Conservation (phyloP, 2,329 filamentous ascomycete species). For the Akanthomyces lecanii region DNA sequence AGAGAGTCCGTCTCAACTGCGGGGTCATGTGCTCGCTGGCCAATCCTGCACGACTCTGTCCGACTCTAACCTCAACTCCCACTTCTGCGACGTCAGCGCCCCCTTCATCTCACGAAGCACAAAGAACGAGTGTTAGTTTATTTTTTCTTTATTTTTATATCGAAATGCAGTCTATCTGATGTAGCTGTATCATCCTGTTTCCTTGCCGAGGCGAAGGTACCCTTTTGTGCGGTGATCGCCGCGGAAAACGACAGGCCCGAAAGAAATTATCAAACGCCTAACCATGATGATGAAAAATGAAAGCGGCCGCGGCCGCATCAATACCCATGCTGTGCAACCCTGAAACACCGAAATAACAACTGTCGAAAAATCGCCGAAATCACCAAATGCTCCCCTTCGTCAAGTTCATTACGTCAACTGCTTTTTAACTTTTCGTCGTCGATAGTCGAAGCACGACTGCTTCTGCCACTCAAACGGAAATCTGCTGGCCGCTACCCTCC, state of each 20-base stretch:
- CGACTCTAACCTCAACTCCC: not conserved
- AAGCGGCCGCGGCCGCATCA: not conserved
- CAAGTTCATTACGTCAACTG: conserved; percentile 11
- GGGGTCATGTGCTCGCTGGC: conserved; percentile 11
- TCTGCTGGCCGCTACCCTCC: conserved; percentile 63
- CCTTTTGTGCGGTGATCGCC: not conserved
- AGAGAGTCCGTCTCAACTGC: not conserved
- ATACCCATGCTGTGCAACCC: conserved; percentile 11
- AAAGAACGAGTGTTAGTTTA: not conserved
- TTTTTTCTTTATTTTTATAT: conserved; percentile 5
- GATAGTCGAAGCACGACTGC: not conserved
- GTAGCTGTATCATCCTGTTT: not conserved
- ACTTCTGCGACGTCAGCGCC: not conserved
- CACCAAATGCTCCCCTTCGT: conserved; percentile 1
- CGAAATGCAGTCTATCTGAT: conserved; percentile 6
- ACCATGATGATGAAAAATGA: conserved; percentile 11
- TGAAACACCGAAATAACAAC: conserved; percentile 5
- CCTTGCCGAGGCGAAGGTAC: not conserved
- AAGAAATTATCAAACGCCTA: conserved; percentile 2
- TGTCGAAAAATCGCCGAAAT: not conserved
- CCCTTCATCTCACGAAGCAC: conserved; percentile 4
- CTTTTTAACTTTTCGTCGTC: not conserved
- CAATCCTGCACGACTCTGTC: not conserved
- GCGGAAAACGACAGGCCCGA: not conserved
- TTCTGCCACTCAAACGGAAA: conserved; percentile 7